Percentiles rank a stretch among this genome's conserved stretches.
These are phyloP conservation scores for Fimicolochytrium jonesii DNA, from an alignment of 192 early-diverging fungal species.

Conservation along the genomic window DNA sequence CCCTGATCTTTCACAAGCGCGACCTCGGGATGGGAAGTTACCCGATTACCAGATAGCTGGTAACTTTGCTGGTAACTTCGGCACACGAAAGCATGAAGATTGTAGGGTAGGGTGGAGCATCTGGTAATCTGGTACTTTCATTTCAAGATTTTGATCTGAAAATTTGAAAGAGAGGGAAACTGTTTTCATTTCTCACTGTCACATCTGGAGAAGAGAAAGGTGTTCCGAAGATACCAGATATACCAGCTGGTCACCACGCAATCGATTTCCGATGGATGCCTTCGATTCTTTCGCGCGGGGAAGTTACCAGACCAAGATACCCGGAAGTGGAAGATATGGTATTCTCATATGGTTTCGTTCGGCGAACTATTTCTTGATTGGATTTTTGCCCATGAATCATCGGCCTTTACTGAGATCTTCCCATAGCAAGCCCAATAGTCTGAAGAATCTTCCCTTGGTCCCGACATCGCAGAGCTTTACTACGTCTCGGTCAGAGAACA, in stretches of 20 bases:
- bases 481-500: too few species aligned
- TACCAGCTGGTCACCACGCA: neutral
- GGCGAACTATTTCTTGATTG: too few species aligned
- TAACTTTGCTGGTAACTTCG: constrained; percentile 1
- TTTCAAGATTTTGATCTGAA: constrained; percentile 8
- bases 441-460: too few species aligned
- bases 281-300: neutral
- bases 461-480: too few species aligned
- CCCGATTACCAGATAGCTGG: neutral
- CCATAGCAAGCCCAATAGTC: too few species aligned
- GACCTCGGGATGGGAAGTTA: neutral
- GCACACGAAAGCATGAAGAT: neutral
- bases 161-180: neutral
- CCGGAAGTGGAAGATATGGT: neutral
- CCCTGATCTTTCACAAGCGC: too few species aligned
- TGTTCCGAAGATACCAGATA: neutral
- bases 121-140: constrained; percentile 5
- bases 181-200: neutral
- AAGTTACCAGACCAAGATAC: neutral
- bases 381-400: too few species aligned
- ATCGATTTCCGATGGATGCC: too few species aligned
- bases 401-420: too few species aligned
- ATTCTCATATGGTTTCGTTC: too few species aligned
- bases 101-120: neutral
- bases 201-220: neutral